Percentiles rank a stretch among this genome's conserved stretches.
Conservation (phyloP, 164 flowering plant genomes). For the Vitis rotundifolia region DNA sequence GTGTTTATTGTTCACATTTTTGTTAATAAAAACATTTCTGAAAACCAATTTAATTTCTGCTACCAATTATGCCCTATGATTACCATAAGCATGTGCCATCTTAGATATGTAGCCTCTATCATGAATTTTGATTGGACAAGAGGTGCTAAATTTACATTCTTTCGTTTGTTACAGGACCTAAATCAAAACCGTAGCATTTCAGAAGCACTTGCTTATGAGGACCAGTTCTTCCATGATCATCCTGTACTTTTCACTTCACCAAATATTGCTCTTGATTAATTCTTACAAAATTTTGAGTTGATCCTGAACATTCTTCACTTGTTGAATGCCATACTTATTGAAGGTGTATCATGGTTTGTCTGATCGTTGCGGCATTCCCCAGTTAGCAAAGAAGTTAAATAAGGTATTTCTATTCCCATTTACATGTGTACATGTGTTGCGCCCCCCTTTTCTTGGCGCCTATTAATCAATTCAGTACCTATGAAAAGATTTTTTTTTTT, state of each 20-base stretch:
- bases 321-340: neutral
- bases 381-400: conserved; percentile 59
- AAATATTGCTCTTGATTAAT: conserved; percentile 1
- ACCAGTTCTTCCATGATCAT: conserved; percentile 42
- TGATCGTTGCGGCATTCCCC: conserved; percentile 53
- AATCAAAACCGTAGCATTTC: conserved; percentile 33
- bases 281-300: neutral
- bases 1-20: too few relatives aligned
- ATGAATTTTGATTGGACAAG: neutral
- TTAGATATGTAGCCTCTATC: neutral
- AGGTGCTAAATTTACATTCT: neutral
- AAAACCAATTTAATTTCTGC: too few relatives aligned
- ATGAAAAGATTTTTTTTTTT: too few relatives aligned
- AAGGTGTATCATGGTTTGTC: conserved; percentile 44
- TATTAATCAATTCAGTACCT: too few relatives aligned
- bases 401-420: conserved; percentile 26
- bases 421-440: neutral
- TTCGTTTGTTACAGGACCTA: conserved; percentile 37
- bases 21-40: too few relatives aligned
- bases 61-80: too few relatives aligned
- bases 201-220: conserved; percentile 51
- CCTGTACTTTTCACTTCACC: conserved; percentile 34
- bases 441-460: too few relatives aligned
- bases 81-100: neutral
- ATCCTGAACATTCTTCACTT: neutral